Base-by-base conservation (phyloP, 2,329 filamentous ascomycete genomes). In the Botryotinia globosa region DNA sequence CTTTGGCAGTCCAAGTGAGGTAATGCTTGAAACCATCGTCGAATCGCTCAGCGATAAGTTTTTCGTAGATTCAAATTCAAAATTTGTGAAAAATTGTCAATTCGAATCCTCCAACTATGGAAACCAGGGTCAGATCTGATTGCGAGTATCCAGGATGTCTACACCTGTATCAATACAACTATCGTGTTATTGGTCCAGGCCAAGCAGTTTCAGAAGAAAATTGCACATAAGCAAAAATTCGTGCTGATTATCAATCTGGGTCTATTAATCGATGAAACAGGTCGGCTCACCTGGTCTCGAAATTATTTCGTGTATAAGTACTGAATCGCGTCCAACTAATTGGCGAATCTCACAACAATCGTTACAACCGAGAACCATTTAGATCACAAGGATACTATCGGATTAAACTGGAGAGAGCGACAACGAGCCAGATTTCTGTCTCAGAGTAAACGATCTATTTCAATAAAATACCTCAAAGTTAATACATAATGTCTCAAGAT, bases 391-490 rank as follows among this genome's bases (percentile, higher is more conserved):
- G 2, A 22, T 34, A 59, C 18, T 7, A 59, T 22, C 18, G 20
- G 20, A 34, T 59, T 59, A 22, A 34, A 32, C 56, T 34, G 29
- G 10, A 32, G 14, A 32, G 29, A 5, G 18, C 56, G 4, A 34
- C 4, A 34, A 59, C 22, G 22, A 51, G 45, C 22, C 45, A 12
- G 25, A 6, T 51, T 10, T 6, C 14, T 2, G 10, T 10, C 25
- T 51, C 10, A 25, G 0, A 51, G 10, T 14, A 14, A 51, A 51
- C 10, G 25, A 51, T 6, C 10, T 6, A 14, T n/a, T 51, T n/a
- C 10, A 6, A 1, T n/a, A 5, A 51, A n/a, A 51, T 0, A 0
- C 20, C 45, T 51, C 22, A n/a, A 51, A 51, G 0, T 51, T 14
- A 25, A 12, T 1, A 25, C 45, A 51, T 10, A 51, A 51, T 51